Evolutionary conservation across 176 grass and related monocot genomes (phyloP).

Genomic region (Puccinellia tenuiflora): DNA sequence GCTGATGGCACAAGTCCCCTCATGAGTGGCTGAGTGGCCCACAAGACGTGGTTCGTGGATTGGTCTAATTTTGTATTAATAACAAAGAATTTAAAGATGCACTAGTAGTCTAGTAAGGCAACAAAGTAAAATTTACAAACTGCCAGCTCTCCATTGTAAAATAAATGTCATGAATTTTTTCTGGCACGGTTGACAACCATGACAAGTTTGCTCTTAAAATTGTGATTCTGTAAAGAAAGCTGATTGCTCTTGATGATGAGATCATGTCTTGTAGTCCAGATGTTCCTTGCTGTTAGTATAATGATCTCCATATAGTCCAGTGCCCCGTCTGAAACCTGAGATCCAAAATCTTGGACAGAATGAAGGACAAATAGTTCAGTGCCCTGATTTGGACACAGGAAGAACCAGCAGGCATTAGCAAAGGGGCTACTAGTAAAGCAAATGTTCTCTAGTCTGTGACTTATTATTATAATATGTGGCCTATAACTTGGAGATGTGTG

Average conservation of each 20-base stretch:
- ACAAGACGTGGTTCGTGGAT: no score
- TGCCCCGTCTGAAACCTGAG: background rate
- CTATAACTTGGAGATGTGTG: background rate
- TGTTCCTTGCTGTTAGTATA: background rate
- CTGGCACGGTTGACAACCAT: background rate
- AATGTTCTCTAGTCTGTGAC: background rate
- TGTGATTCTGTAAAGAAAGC: background rate
- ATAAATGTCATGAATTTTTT: background rate
- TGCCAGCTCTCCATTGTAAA: background rate
- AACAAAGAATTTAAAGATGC: background rate
- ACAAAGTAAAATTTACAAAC: background rate
- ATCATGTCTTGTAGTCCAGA: background rate
- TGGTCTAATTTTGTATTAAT: background rate
- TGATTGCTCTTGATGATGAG: background rate
- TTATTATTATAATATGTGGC: background rate
- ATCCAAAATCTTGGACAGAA: background rate
- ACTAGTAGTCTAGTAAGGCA: background rate
- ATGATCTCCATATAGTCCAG: background rate
- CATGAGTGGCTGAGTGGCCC: no score
- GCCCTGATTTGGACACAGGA: background rate
- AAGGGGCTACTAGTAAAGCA: background rate
- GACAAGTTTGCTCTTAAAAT: background rate
- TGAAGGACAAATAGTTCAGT: background rate
- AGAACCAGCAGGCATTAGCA: background rate
- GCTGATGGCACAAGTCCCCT: no score